Evolutionary conservation across 306 rosid genomes (phyloP).

Genomic region (Malus sylvestris): DNA sequence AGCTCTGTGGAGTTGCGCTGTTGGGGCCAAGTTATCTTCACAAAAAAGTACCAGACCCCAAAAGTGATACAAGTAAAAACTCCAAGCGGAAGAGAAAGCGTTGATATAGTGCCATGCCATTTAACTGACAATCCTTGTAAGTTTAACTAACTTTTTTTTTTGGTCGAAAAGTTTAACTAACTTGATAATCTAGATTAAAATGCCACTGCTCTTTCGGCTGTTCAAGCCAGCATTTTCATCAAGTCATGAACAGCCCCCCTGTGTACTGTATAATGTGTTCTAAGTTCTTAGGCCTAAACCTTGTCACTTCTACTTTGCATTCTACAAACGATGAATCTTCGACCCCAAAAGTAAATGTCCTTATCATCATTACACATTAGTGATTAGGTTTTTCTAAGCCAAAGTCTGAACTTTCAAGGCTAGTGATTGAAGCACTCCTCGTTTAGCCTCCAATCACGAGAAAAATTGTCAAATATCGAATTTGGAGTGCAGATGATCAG

Average conservation of each 20-base stretch:
- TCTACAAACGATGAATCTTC: neutral
- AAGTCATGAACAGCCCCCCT: neutral
- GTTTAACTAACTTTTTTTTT: neutral
- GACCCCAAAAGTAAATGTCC: neutral
- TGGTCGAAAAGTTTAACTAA: neutral
- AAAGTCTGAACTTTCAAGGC: too few species aligned
- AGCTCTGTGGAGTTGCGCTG: conserved; percentile 72
- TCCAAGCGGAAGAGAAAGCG: conserved; percentile 63
- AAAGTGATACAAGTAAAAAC: conserved; percentile 26
- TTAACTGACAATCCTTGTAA: conserved; percentile 4
- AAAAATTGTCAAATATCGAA: neutral
- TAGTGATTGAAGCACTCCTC: neutral
- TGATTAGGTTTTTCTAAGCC: neutral
- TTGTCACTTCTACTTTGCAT: neutral
- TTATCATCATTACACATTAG: too few species aligned
- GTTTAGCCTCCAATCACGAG: neutral
- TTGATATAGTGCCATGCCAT: conserved; percentile 22
- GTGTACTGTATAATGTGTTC: neutral
- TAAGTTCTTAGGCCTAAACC: neutral
- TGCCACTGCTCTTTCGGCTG: neutral
- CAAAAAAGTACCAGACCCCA: conserved; percentile 22
- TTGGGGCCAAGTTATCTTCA: conserved; percentile 38
- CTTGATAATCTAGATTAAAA: neutral
- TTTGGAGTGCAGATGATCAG: neutral
- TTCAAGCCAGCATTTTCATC: neutral